These are phyloP conservation scores for Schoenoplectus triqueter DNA, from an alignment of 202 grass and related monocot genomes.

Conservation along the genomic window DNA sequence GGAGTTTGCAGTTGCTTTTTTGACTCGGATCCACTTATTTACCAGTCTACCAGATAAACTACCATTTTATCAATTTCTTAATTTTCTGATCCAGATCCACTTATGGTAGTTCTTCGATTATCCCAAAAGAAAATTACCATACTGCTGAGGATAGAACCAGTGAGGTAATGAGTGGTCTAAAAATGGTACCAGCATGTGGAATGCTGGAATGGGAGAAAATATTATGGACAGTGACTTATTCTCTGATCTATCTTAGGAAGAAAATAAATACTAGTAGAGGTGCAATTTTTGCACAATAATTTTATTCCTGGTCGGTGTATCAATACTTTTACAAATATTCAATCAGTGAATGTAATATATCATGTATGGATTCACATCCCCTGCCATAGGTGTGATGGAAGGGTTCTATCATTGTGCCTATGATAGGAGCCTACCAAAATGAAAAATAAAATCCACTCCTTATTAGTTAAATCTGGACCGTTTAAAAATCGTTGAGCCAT, in stretches of 20 bases:
- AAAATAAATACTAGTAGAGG: background rate
- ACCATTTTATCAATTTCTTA: background rate
- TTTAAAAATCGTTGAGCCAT: too few relatives aligned
- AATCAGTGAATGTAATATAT: background rate
- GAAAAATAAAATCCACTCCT: too few relatives aligned
- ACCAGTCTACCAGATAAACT: background rate
- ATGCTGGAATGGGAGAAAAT: background rate
- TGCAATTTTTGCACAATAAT: background rate
- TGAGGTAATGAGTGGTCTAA: background rate
- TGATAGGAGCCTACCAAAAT: too few relatives aligned
- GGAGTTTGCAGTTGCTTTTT: background rate
- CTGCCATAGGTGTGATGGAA: too few relatives aligned
- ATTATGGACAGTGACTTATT: background rate
- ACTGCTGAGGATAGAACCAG: background rate
- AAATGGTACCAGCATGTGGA: background rate
- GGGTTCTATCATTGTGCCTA: too few relatives aligned
- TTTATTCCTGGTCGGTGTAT: background rate
- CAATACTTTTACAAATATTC: background rate
- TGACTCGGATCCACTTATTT: background rate
- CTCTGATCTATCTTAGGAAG: background rate
- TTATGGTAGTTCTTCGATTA: background rate
- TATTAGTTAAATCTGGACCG: too few relatives aligned
- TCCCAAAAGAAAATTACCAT: background rate
- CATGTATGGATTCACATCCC: too few relatives aligned
- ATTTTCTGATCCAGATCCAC: background rate